Evolutionary conservation across 2,329 filamentous ascomycete species (phyloP).

Genomic region (Bipolaris bicolor): DNA sequence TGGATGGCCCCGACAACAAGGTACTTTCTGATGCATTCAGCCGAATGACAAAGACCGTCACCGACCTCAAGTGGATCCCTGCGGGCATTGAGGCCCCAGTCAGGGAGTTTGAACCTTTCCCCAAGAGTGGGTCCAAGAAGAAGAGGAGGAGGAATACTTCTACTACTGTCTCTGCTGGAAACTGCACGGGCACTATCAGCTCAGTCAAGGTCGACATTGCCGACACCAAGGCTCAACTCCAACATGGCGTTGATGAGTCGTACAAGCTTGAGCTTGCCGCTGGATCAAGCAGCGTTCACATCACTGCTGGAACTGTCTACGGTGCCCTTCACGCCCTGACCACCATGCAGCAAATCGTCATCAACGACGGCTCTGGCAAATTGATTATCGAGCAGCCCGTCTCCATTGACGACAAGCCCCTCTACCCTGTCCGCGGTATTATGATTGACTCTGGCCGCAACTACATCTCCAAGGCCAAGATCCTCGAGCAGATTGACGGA

Average conservation of each 20-base stretch:
- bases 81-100: slow-evolving; percentile 60
- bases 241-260: slow-evolving; percentile 64
- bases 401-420: slow-evolving; percentile 56
- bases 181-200: slow-evolving; percentile 45
- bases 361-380: slow-evolving; percentile 53
- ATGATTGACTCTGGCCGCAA: slow-evolving; percentile 64
- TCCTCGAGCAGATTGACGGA: slow-evolving; percentile 61
- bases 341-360: slow-evolving; percentile 63
- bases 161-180: slow-evolving; percentile 18
- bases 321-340: slow-evolving; percentile 63
- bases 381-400: slow-evolving; percentile 62
- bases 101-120: slow-evolving; percentile 59
- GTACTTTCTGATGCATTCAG: slow-evolving; percentile 56
- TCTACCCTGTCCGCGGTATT: slow-evolving; percentile 62
- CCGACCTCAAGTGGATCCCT: slow-evolving; percentile 60
- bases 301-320: slow-evolving; percentile 60
- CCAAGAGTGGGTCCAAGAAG: slow-evolving; percentile 47
- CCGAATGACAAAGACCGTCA: slow-evolving; percentile 57
- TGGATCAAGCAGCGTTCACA: slow-evolving; percentile 51
- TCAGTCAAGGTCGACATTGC: slow-evolving; percentile 55
- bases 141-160: slow-evolving; percentile 26
- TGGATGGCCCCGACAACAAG: slow-evolving; percentile 48
- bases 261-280: slow-evolving; percentile 57
- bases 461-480: slow-evolving; percentile 59
- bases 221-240: slow-evolving; percentile 55